Evolutionary conservation across 2,329 filamentous ascomycete genomes (phyloP).

Genomic region (Aureobasidium melanogenum): DNA sequence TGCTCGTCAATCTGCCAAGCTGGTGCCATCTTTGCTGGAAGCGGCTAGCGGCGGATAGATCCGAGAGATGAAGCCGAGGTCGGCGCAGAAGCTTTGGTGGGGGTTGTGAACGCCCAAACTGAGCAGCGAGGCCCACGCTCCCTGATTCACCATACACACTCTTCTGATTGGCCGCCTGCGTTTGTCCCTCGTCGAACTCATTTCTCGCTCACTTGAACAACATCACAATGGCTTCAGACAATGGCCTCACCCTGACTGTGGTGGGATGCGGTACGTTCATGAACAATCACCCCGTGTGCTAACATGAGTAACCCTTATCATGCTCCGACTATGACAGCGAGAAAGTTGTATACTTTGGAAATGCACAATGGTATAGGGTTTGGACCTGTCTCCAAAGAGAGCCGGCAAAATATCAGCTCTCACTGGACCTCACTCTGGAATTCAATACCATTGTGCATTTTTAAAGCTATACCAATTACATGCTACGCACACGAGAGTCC

Average conservation of each 20-base stretch:
- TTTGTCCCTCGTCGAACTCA: background rate
- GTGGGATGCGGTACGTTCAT: constrained; percentile 62
- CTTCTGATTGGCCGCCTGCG: background rate
- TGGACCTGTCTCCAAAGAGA: background rate
- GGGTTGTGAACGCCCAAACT: background rate
- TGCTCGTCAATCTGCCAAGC: too few species aligned
- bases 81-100: background rate
- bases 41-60: background rate
- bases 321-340: too few species aligned
- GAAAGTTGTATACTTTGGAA: background rate
- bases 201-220: background rate
- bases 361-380: background rate
- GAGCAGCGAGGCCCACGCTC: background rate
- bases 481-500: background rate
- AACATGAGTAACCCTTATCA: too few species aligned
- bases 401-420: too few species aligned
- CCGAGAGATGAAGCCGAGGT: background rate
- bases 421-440: too few species aligned
- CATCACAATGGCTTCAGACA: constrained; percentile 24
- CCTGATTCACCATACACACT: background rate
- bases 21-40: background rate
- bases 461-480: background rate
- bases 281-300: background rate
- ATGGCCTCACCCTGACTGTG: constrained; percentile 62
- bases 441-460: background rate